Evolutionary conservation across 2,329 filamentous ascomycete genomes (phyloP).

Genomic region (Cercospora citrullina): DNA sequence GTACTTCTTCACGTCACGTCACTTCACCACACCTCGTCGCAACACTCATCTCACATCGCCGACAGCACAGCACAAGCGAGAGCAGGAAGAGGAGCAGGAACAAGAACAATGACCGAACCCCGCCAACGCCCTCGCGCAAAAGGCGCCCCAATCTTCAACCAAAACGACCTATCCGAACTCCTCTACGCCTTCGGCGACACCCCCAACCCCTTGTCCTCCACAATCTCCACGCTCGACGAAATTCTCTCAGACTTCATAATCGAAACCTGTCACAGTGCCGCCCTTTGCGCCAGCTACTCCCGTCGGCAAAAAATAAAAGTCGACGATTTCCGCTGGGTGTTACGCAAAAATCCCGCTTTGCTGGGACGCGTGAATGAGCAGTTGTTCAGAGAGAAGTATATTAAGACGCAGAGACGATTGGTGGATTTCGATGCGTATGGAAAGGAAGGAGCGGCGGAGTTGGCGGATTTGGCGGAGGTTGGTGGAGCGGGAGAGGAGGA

Average conservation of each 20-base stretch:
- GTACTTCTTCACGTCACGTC: neutral
- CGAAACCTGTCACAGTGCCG: slow-evolving; percentile 86
- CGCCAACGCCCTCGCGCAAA: slow-evolving; percentile 51
- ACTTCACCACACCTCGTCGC: neutral
- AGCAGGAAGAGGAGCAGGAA: neutral
- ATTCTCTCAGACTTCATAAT: slow-evolving; percentile 97
- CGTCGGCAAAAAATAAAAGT: slow-evolving; percentile 96
- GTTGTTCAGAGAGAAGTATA: slow-evolving; percentile 80
- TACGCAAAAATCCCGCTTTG: slow-evolving; percentile 80
- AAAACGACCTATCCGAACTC: slow-evolving; percentile 52
- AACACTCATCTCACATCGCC: neutral
- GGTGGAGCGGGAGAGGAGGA: slow-evolving; percentile 52
- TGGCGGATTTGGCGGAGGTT: slow-evolving; percentile 59
- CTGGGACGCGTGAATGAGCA: slow-evolving; percentile 88
- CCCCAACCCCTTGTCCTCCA: slow-evolving; percentile 72
- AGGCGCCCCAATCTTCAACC: slow-evolving; percentile 47
- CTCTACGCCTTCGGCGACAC: slow-evolving; percentile 81
- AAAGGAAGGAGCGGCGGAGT: slow-evolving; percentile 49
- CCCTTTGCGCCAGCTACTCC: slow-evolving; percentile 78
- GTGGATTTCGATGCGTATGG: slow-evolving; percentile 68
- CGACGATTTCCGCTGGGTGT: slow-evolving; percentile 94
- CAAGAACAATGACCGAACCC: slow-evolving; percentile 48
- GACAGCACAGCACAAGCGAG: too few relatives aligned
- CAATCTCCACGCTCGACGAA: slow-evolving; percentile 85
- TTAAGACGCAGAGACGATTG: slow-evolving; percentile 78